These are phyloP conservation scores for Epichloe coenophiala DNA, from an alignment of 2,329 filamentous ascomycete genomes.

Conservation along the genomic window DNA sequence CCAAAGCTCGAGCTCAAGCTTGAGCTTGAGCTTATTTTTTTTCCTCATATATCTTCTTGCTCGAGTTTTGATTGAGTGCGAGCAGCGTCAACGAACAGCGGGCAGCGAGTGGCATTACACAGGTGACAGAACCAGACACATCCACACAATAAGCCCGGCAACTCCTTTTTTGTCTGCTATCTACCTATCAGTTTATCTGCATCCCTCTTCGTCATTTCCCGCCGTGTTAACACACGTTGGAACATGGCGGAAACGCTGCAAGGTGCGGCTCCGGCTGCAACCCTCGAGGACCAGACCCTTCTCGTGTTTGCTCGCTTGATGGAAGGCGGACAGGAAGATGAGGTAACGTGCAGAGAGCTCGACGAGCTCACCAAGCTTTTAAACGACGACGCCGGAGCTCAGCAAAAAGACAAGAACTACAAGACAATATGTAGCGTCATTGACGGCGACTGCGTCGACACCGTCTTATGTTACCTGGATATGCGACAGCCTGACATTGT, in stretches of 20 bases:
- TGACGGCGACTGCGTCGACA: slow-evolving; percentile 66
- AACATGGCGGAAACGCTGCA: slow-evolving; percentile 23
- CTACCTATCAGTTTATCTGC: background rate
- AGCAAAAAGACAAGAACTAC: slow-evolving; percentile 27
- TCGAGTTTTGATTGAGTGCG: no score
- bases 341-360: slow-evolving; percentile 49
- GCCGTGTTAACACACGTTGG: background rate
- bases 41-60: background rate
- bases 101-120: background rate
- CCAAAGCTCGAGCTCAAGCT: background rate
- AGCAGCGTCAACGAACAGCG: background rate
- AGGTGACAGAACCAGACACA: background rate
- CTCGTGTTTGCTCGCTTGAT: slow-evolving; percentile 79
- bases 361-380: slow-evolving; percentile 46
- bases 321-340: slow-evolving; percentile 77
- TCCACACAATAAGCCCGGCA: background rate
- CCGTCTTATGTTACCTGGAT: slow-evolving; percentile 75
- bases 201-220: slow-evolving; percentile 1
- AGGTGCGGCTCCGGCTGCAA: slow-evolving; percentile 17
- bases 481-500: slow-evolving; percentile 63
- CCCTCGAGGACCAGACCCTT: slow-evolving; percentile 50
- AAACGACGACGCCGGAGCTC: slow-evolving; percentile 36
- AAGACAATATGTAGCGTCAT: slow-evolving; percentile 46
- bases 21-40: background rate
- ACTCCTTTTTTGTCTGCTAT: background rate